These are phyloP conservation scores for Penicillium carneum DNA, from an alignment of 2,329 filamentous ascomycete species.

Conservation along the genomic window DNA sequence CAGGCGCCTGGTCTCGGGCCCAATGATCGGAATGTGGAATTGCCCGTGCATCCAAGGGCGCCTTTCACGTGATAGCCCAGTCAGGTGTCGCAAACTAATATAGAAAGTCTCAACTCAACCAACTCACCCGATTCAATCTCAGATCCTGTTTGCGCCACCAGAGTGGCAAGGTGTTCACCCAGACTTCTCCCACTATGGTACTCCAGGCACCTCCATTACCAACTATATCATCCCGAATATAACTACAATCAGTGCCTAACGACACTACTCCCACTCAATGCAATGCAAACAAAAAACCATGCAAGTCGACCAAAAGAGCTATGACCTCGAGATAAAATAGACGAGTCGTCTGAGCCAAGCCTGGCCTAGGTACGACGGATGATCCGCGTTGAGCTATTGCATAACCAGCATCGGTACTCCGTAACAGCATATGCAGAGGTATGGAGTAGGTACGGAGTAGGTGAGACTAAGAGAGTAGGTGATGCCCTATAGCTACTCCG, in stretches of 20 bases:
- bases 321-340: slow-evolving; percentile 16
- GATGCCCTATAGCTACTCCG: too few relatives aligned
- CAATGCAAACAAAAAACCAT: not conserved
- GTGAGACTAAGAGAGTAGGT: too few relatives aligned
- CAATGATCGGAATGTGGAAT: slow-evolving; percentile 8
- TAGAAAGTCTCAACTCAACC: not conserved
- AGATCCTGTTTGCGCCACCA: slow-evolving; percentile 2
- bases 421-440: slow-evolving; percentile 1
- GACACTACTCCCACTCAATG: not conserved
- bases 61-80: slow-evolving; percentile 7
- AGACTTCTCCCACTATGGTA: slow-evolving; percentile 14
- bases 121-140: too few relatives aligned
- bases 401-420: not conserved
- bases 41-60: slow-evolving; percentile 8
- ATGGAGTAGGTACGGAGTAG: not conserved
- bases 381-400: slow-evolving; percentile 28
- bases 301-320: slow-evolving; percentile 11
- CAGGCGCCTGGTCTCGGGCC: not conserved
- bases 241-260: not conserved
- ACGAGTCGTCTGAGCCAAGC: slow-evolving; percentile 30
- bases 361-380: slow-evolving; percentile 18
- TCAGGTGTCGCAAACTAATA: slow-evolving; percentile 4
- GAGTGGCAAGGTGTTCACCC: slow-evolving; percentile 20
- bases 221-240: not conserved
- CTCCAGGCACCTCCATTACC: slow-evolving; percentile 4